Evolutionary conservation across 345 rosid genomes (phyloP).

Genomic region (Barbarea vulgaris): DNA sequence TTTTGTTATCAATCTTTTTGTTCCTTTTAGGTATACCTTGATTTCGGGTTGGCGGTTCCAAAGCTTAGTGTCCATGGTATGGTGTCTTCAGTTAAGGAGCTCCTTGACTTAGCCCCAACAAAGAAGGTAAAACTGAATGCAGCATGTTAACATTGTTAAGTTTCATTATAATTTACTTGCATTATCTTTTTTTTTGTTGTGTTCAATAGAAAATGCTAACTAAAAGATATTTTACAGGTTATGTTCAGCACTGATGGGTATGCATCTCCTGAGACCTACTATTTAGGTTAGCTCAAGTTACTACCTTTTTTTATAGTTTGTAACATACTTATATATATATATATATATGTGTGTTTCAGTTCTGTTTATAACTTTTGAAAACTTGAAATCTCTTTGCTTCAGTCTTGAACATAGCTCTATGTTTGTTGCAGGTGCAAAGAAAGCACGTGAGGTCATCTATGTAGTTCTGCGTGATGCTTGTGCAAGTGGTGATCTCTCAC

Average conservation of each 20-base stretch:
- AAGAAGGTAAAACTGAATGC: constrained; percentile 64
- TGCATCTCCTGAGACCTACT: constrained; percentile 90
- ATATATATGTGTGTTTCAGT: not conserved
- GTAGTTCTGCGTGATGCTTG: constrained; percentile 74
- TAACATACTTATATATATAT: not conserved
- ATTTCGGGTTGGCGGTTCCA: constrained; percentile 93
- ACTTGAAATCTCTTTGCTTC: not conserved
- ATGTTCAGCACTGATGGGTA: constrained; percentile 98
- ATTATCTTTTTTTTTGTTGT: too few species aligned
- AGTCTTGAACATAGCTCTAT: constrained; percentile 23
- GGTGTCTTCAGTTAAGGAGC: constrained; percentile 86
- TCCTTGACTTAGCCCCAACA: constrained; percentile 79
- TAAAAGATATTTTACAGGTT: constrained; percentile 58
- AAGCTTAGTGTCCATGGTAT: constrained; percentile 89
- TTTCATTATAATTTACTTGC: too few species aligned
- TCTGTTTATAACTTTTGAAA: not conserved
- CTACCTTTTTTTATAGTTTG: constrained; percentile 9
- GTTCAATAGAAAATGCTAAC: constrained; percentile 22
- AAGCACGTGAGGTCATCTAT: constrained; percentile 75
- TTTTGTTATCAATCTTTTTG: constrained; percentile 16
- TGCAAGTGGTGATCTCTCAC: constrained; percentile 65
- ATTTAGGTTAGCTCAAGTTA: constrained; percentile 63
- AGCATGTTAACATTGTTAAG: too few species aligned
- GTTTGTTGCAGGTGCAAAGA: constrained; percentile 66
- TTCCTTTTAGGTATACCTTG: constrained; percentile 74